Percentiles rank a stretch among this genome's conserved stretches.
Evolutionary conservation across 768 basidiomycete genomes (phyloP).

Genomic region (Tremella mesenterica): DNA sequence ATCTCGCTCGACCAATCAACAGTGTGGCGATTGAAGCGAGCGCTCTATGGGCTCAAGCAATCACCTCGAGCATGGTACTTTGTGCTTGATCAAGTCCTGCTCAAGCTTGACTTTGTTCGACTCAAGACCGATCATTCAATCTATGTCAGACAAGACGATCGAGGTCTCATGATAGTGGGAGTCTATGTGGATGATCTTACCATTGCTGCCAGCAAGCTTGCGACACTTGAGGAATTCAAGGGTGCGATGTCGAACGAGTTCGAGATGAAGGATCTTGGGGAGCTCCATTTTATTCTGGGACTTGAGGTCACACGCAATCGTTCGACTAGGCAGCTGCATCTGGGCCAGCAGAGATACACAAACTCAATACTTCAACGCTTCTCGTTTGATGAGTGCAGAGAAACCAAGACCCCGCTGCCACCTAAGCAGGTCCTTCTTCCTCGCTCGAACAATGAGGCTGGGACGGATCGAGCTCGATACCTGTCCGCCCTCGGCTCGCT

Average conservation of each 20-base stretch:
- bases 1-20: background rate
- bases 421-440: slow-evolving; percentile 1
- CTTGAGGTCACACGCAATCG: slow-evolving; percentile 8
- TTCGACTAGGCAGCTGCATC: slow-evolving; percentile 1
- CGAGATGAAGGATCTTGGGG: slow-evolving; percentile 12
- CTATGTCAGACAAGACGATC: slow-evolving; percentile 1
- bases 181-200: slow-evolving; percentile 12
- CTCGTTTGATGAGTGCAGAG: background rate
- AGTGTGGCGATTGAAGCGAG: slow-evolving; percentile 7
- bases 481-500: slow-evolving; percentile 37
- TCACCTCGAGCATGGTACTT: slow-evolving; percentile 5
- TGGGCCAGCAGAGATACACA: slow-evolving; percentile 7
- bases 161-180: slow-evolving; percentile 6
- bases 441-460: background rate
- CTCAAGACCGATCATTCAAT: slow-evolving; percentile 5
- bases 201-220: slow-evolving; percentile 4
- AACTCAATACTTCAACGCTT: background rate
- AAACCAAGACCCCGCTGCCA: background rate
- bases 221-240: slow-evolving; percentile 3
- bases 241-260: slow-evolving; percentile 1
- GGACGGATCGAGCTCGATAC: slow-evolving; percentile 19
- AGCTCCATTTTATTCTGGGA: slow-evolving; percentile 7
- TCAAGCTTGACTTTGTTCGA: background rate
- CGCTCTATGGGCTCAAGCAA: slow-evolving; percentile 11
- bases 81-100: slow-evolving; percentile 1